Base-by-base conservation (phyloP, 805 yeast genomes). In the Starmerella ratchasimensis region DNA sequence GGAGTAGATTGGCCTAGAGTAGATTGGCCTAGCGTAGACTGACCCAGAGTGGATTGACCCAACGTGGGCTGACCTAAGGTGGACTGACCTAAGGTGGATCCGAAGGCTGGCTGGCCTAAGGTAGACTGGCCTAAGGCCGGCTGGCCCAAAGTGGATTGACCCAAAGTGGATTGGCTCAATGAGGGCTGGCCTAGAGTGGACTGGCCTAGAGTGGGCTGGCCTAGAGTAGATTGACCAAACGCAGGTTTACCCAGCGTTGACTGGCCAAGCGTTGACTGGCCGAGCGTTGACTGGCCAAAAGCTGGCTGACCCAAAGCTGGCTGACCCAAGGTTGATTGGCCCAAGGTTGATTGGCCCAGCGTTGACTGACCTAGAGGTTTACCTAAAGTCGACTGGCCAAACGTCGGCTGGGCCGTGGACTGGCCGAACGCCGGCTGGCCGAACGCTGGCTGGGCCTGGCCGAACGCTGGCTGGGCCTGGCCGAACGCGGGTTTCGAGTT, bases 381-480 rank as follows among this genome's bases (percentile, higher is more conserved):
- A n/a, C 5, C 32, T 23, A 13, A 29, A 29, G n/a, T n/a, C n/a
- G n/a, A n/a, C n/a, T n/a, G n/a, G n/a, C n/a, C 22, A 29, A 14
- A 15, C 23, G n/a, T 14, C 32, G 23, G 32, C 32, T 14, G 15
- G 32, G 10, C 15, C 9, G 7, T 3, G 32, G 4, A 9, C 8
- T 29, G 23, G 6, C 19, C 9, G 32, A n/a, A 15, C 8, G 8
- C 8, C 15, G 7, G 23, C 16, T 39, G 34, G 26, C 26, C 27
- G 35, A 35, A 4, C 14, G 34, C 24, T 31, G 19, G 22, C 22
- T 22, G 21, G 33, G 5, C 15, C 37, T 30, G 8, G 14, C 31
- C 17, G 31, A 15, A 13, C 20, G 10, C 17, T 18, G 14, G n/a
- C 16, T 28, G 6, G 31, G 6, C 7, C n/a, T 29, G 4, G 21